These are phyloP conservation scores for Alternaria triticina DNA, from an alignment of 2,329 filamentous ascomycete genomes.

Conservation along the genomic window DNA sequence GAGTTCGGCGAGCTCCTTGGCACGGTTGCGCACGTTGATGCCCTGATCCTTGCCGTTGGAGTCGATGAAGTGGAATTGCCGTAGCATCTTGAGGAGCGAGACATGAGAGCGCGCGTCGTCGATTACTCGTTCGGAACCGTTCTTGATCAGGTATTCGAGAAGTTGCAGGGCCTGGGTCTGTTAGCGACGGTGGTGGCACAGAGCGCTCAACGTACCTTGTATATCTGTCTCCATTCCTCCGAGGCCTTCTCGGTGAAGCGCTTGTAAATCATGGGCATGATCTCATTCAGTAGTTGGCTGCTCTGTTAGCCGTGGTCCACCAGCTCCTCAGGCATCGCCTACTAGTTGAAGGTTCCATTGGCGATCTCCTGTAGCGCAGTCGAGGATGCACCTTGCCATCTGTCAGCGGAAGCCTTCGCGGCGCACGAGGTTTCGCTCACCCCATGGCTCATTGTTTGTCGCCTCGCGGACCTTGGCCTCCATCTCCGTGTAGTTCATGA, in stretches of 20 bases:
- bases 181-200: constrained; percentile 17
- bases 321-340: constrained; percentile 45
- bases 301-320: constrained; percentile 27
- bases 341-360: constrained; percentile 98
- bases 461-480: constrained; percentile 84
- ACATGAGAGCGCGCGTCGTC: constrained; percentile 96
- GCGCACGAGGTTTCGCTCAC: constrained; percentile 65
- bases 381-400: constrained; percentile 68
- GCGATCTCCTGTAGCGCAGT: constrained; percentile 97
- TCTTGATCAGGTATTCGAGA: constrained; percentile 96
- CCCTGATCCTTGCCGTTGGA: constrained; percentile 97
- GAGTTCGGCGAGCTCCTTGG: constrained; percentile 94
- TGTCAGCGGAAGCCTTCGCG: constrained; percentile 17
- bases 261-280: constrained; percentile 99
- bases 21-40: constrained; percentile 94
- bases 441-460: constrained; percentile 99
- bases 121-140: constrained; percentile 95
- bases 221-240: constrained; percentile 99
- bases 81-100: constrained; percentile 95
- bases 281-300: constrained; percentile 96
- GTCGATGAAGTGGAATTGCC: constrained; percentile 97
- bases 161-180: constrained; percentile 74
- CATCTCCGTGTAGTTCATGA: constrained; percentile 94
- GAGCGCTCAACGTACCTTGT: constrained; percentile 69
- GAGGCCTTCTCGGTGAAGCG: constrained; percentile 98